Evolutionary conservation across 78 protist genomes (phyloP), one percentile per base, ranked within the genome.

Genomic region (Guillardia theta): DNA sequence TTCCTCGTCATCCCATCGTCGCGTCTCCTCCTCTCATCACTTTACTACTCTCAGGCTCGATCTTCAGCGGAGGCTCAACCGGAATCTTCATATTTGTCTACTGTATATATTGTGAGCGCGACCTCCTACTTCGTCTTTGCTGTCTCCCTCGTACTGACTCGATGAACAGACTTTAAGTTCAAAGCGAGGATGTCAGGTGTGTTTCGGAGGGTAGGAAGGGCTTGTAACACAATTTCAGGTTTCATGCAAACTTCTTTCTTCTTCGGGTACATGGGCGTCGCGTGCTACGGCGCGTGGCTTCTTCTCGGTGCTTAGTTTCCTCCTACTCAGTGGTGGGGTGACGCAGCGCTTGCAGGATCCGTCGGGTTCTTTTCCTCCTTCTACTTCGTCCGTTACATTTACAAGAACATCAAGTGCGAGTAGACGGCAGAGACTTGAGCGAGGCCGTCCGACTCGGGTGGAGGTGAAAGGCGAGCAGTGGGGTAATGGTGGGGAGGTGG

Each of bases 331-430:
- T 10, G 58, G 10, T n/a, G n/a, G n/a, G 15, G 30, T 50, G 58
- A 50, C 58, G 58, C 58, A 50, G 58, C 58, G 58, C 58, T 50
- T 10, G 30, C 58, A 50, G 70, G 70, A 24, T 27, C 70, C 27
- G 97, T 98, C 48, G 99, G 99, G 36, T 99, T 97, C 95, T 94
- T 93, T 39, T 44, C 97, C 10, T 96, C 99, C 10, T 92, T 98
- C 50, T 27, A 24, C 53, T 99, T 99, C 92, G 98, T 99, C 37
- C 80, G 95, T 43, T 94, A 96, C 54, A 98, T 99, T 92, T 99
- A 88, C 77, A 8, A 46, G 37, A 19, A 33, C 53, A 53, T 88
- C 77, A 88, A 88, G 46, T 88, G 93, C 77, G 93, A 88, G 8
- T 88, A n/a, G n/a, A n/a, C n/a, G n/a, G n/a, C n/a, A n/a, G n/a